Conservation (phyloP, 495 filamentous ascomycete genomes). For the Talaromyces adpressus region DNA sequence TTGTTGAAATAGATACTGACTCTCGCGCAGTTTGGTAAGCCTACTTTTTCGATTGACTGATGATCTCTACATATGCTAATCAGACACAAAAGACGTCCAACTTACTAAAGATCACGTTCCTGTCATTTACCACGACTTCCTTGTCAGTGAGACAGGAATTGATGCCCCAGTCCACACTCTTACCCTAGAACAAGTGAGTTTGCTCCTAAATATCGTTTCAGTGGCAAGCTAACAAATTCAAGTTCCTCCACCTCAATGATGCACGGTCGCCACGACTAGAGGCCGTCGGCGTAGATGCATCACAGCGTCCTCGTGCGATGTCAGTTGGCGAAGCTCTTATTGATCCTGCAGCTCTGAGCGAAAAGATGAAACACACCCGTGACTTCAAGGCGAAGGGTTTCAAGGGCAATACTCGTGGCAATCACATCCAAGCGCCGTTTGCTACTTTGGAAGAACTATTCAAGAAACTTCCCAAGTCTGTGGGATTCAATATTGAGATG, state of each 20-base stretch:
- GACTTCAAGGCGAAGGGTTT: slow-evolving; percentile 90
- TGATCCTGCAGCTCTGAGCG: slow-evolving; percentile 57
- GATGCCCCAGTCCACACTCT: slow-evolving; percentile 95
- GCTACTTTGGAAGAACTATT: slow-evolving; percentile 94
- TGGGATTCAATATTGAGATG: slow-evolving; percentile 98
- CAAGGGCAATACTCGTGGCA: slow-evolving; percentile 91
- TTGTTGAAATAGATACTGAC: slow-evolving; percentile 8
- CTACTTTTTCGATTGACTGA: neutral
- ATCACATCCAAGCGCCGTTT: slow-evolving; percentile 90
- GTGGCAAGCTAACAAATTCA: neutral
- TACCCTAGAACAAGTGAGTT: slow-evolving; percentile 68
- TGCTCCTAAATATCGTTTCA: neutral
- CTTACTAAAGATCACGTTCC: slow-evolving; percentile 98
- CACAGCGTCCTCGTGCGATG: slow-evolving; percentile 44
- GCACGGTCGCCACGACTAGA: slow-evolving; percentile 32
- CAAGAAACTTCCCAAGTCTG: slow-evolving; percentile 64
- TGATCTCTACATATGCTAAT: slow-evolving; percentile 1
- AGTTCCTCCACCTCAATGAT: slow-evolving; percentile 81
- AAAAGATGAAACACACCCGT: slow-evolving; percentile 94
- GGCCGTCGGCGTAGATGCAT: slow-evolving; percentile 21
- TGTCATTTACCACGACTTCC: slow-evolving; percentile 98
- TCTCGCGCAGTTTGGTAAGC: slow-evolving; percentile 6
- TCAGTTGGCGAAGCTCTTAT: slow-evolving; percentile 48
- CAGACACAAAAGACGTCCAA: slow-evolving; percentile 67
- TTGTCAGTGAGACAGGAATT: slow-evolving; percentile 96